Conservation (phyloP, 2,329 filamentous ascomycete species). For the Aspergillus carbonarius region DNA sequence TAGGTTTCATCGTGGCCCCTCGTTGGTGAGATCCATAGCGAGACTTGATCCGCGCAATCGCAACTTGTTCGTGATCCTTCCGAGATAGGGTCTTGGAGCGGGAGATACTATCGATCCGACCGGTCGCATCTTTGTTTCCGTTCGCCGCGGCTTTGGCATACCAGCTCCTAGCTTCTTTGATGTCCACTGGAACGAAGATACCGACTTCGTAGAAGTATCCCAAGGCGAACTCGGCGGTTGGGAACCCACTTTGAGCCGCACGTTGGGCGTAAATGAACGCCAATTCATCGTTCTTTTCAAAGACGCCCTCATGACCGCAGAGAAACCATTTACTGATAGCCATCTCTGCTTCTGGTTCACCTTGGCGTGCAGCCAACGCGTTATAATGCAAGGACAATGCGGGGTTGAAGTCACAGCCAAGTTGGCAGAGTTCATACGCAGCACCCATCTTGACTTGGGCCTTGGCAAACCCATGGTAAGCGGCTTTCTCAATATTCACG, state of each 20-base stretch:
- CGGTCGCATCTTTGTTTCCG: constrained; percentile 84
- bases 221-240: constrained; percentile 93
- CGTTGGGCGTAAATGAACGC: constrained; percentile 88
- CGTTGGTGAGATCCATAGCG: constrained; percentile 66
- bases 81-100: constrained; percentile 82
- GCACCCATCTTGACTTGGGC: constrained; percentile 97
- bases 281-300: constrained; percentile 92
- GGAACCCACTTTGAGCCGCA: constrained; percentile 75
- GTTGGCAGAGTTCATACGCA: constrained; percentile 88
- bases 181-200: constrained; percentile 80
- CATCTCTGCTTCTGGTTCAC: constrained; percentile 89
- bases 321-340: constrained; percentile 98
- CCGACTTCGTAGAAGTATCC: constrained; percentile 98
- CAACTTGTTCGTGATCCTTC: constrained; percentile 88
- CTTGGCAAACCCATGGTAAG: constrained; percentile 92
- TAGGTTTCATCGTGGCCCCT: constrained; percentile 39
- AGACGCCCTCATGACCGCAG: constrained; percentile 87
- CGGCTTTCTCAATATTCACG: constrained; percentile 92
- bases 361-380: constrained; percentile 84
- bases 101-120: constrained; percentile 78
- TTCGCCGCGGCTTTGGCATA: constrained; percentile 86
- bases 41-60: constrained; percentile 82
- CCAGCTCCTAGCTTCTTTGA: constrained; percentile 81
- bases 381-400: constrained; percentile 94
- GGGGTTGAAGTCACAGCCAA: constrained; percentile 93